Evolutionary conservation across 2,329 filamentous ascomycete species (phyloP), one percentile per base, ranked within the genome.

Genomic region (Aspergillus awamori): DNA sequence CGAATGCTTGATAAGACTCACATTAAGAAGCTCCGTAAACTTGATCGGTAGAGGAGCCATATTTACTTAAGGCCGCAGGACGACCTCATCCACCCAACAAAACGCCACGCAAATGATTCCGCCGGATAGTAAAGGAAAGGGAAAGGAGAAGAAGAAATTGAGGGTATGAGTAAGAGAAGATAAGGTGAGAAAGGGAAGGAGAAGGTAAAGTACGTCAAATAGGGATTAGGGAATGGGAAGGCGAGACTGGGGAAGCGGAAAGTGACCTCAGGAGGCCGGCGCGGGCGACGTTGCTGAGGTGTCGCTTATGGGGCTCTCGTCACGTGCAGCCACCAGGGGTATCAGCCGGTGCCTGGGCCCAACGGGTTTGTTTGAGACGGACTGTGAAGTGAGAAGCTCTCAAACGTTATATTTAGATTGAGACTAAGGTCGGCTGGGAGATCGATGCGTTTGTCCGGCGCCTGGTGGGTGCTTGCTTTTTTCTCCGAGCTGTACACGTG

Each of bases 21-120:
- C 87, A 84, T 93, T 91, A 79, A 94, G 86, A 75, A 94, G 87
- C 88, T 96, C 93, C 78, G 90, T 90, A 81, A 97, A 96, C 84
- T 92, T 93, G 82, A 97, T 96, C 75, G 91, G 92, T 76, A 96
- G 84, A 80, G 88, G 86, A 74, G 80, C 80, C 80, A 82, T 82
- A 77, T 75, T 80, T 79, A 77, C 74, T 70, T 56, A 75, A 72
- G 72, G 76, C 73, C 73, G 75, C 67, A 71, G 69, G 63, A 74
- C 73, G 75, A 77, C 77, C 76, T 77, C 71, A 78, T 77, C 72
- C 76, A 73, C 74, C 74, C 63, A 71, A 74, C 65, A 63, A 67
- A 76, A 77, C 74, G 73, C 76, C 75, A 67, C 69, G 70, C 67
- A 71, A 76, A 70, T 59, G 70, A 72, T 69, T 64, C 62, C 65